Conservation (phyloP, 306 rosid species). For the Quercus cerris region DNA sequence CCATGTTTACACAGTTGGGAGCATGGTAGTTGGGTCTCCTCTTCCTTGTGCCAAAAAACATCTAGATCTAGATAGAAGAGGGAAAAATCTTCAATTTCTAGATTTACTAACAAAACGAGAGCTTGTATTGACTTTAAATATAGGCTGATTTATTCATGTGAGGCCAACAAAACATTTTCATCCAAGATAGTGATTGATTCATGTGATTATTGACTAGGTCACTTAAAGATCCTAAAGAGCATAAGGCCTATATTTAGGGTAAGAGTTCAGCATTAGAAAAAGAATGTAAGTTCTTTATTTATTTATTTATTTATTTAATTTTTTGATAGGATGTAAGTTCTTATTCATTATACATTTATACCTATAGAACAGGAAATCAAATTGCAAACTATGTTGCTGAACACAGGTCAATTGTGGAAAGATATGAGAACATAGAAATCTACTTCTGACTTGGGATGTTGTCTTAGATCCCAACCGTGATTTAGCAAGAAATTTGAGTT, state of each 20-base stretch:
- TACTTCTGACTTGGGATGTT: neutral
- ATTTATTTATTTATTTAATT: no score
- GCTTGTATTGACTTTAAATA: constrained; percentile 59
- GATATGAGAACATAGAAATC: neutral
- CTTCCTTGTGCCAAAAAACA: constrained; percentile 55
- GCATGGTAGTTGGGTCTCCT: no score
- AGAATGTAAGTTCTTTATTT: neutral
- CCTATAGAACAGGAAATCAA: neutral
- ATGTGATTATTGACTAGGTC: neutral
- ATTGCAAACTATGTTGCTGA: neutral
- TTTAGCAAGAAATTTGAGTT: constrained; percentile 2
- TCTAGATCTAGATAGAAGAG: constrained; percentile 84
- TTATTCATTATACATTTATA: neutral
- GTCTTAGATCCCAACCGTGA: neutral
- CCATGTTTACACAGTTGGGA: no score
- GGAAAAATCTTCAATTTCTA: constrained; percentile 76
- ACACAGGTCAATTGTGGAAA: neutral
- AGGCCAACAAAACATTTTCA: neutral
- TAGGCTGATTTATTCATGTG: neutral
- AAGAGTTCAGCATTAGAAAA: neutral
- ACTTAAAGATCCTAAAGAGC: neutral
- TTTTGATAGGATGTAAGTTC: no score
- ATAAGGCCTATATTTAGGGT: neutral
- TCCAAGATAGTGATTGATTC: neutral
- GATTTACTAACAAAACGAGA: constrained; percentile 70